These are phyloP conservation scores for Cercophora scortea DNA, from an alignment of 495 filamentous ascomycete genomes.

Conservation along the genomic window DNA sequence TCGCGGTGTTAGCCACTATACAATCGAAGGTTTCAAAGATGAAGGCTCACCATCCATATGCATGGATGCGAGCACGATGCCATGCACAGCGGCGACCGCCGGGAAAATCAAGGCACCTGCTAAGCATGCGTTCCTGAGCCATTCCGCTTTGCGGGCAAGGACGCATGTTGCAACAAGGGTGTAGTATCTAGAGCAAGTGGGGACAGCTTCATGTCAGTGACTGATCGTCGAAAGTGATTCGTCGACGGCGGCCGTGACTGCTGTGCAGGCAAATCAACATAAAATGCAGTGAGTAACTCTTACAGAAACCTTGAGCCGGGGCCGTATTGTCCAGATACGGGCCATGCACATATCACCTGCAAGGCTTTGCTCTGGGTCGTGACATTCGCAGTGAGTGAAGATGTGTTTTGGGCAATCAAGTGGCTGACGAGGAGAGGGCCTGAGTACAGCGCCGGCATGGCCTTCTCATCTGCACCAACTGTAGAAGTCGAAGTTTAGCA, in stretches of 20 bases:
- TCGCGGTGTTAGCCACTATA: too few species aligned
- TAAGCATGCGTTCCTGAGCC: slow-evolving; percentile 50
- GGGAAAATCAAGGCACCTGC: slow-evolving; percentile 55
- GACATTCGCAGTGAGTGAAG: slow-evolving; percentile 9
- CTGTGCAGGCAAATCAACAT: too few species aligned
- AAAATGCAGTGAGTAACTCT: slow-evolving; percentile 8
- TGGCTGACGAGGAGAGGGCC: neutral
- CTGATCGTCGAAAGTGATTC: neutral
- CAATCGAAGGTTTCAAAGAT: too few species aligned
- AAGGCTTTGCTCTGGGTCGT: slow-evolving; percentile 20
- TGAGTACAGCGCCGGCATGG: slow-evolving; percentile 4
- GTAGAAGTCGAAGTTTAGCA: too few species aligned
- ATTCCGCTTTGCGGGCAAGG: slow-evolving; percentile 47
- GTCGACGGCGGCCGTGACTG: too few species aligned
- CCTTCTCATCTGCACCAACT: neutral
- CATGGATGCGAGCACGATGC: too few species aligned
- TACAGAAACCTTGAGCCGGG: slow-evolving; percentile 48
- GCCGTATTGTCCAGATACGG: slow-evolving; percentile 55
- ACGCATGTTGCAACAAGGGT: slow-evolving; percentile 50
- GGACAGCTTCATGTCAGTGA: neutral
- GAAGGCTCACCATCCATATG: too few species aligned
- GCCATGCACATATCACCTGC: slow-evolving; percentile 53
- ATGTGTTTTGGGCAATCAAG: neutral
- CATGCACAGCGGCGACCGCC: slow-evolving; percentile 41
- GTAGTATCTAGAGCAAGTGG: slow-evolving; percentile 41